Evolutionary conservation across 257 asterid genomes (phyloP), one percentile per base, ranked within the genome.

Genomic region (Apocynum venetum): DNA sequence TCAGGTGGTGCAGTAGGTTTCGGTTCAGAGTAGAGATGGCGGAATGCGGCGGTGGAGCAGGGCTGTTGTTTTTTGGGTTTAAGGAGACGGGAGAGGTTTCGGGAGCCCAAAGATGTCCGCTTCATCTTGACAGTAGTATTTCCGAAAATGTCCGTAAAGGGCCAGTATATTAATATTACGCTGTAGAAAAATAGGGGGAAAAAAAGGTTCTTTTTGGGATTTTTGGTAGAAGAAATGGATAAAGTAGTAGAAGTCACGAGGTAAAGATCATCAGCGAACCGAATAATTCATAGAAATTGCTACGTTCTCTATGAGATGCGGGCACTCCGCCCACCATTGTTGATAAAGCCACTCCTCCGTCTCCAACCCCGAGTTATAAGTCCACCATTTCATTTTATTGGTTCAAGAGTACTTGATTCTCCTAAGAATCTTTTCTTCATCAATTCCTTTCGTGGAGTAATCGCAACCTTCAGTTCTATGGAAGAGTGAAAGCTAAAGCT

Each of bases 271-370:
- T 17, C 13, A 40, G 71, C 71, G 41, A 8, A 36, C 12, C 1
- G 53, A 68, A 43, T 14, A 43, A 68, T 68, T 53, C 4, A 68
- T 68, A 68, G 19, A 9, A 31, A 63, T 14, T 57, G 35, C 71
- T 14, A 19, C 53, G 14, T 17, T 17, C n/a, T 49, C 12, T 48
- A 14, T 10, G 38, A 40, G 9, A 77, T 78, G 81, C 10, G 84
- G 49, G 61, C 82, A 64, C 72, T 82, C 31, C 77, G 83, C 74
- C 79, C 89, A 70, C 81, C 57, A 35, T 81, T 74, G 59, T 73
- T 84, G 71, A 73, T 87, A 82, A 80, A 82, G 74, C 92, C 92
- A 80, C 87, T 85, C 82, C 79, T 73, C 79, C 80, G 14, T 63
- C 84, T 74, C 83, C 83, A 79, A 70, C 68, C 71, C 73, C 53